Conservation (phyloP, 2,329 filamentous ascomycete species). For the Clarireedia monteithiana region DNA sequence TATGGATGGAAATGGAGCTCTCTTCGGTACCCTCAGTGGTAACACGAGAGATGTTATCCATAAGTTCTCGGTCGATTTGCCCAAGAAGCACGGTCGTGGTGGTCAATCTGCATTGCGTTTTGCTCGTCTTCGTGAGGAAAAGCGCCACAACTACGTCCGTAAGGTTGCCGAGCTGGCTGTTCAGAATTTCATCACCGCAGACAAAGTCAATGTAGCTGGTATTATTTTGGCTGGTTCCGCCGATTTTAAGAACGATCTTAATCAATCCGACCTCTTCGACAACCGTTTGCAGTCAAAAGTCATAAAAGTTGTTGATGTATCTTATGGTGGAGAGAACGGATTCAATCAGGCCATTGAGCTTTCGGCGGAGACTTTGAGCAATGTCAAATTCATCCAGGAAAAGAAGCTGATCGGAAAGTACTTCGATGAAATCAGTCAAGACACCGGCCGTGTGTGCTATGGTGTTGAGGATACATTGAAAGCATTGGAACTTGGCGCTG, state of each 20-base stretch:
- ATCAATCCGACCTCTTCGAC: slow-evolving; percentile 96
- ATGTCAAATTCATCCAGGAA: slow-evolving; percentile 99
- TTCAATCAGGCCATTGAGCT: slow-evolving; percentile 99
- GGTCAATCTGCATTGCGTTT: slow-evolving; percentile 99
- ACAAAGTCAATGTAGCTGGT: slow-evolving; percentile 97
- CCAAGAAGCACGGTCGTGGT: slow-evolving; percentile 99
- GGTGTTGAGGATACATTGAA: slow-evolving; percentile 97
- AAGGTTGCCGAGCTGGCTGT: slow-evolving; percentile 97
- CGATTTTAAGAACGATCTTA: slow-evolving; percentile 99
- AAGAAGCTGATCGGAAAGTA: slow-evolving; percentile 99
- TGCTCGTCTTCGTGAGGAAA: slow-evolving; percentile 97
- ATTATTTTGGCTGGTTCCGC: slow-evolving; percentile 93
- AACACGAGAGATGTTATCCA: slow-evolving; percentile 96
- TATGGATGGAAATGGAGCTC: slow-evolving; percentile 98
- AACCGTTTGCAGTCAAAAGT: slow-evolving; percentile 86
- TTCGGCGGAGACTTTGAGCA: slow-evolving; percentile 88
- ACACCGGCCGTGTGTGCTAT: slow-evolving; percentile 95
- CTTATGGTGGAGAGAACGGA: slow-evolving; percentile 97
- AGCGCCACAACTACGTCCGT: slow-evolving; percentile 99
- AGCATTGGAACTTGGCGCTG: slow-evolving; percentile 89
- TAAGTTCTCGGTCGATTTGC: slow-evolving; percentile 97
- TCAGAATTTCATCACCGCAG: slow-evolving; percentile 96
- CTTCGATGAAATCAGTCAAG: slow-evolving; percentile 98
- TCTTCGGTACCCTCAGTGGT: slow-evolving; percentile 93
- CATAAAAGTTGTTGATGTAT: slow-evolving; percentile 98